phyloP scores from a whole-genome alignment of 2,329 filamentous ascomycete genomes.

The Grosmannia penicillata region DNA sequence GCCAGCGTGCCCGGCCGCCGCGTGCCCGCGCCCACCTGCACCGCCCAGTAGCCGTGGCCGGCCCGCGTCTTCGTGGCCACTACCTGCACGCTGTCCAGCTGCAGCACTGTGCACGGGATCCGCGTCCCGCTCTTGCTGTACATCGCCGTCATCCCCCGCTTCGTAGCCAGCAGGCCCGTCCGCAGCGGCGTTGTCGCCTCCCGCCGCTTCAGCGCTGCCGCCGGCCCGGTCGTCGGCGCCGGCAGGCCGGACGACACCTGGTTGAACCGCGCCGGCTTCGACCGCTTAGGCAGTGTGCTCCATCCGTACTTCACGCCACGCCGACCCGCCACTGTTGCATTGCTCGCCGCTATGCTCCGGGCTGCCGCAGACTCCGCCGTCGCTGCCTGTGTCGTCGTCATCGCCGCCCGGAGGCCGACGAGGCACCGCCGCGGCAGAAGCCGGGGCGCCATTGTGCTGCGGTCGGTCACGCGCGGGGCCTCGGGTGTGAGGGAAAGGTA shows the following conservation, averaged over 20 bases:
- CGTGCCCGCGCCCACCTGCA: slow-evolving; percentile 72
- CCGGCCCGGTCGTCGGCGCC: slow-evolving; percentile 39
- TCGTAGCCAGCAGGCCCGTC: slow-evolving; percentile 70
- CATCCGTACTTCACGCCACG: slow-evolving; percentile 46
- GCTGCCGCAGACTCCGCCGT: background rate
- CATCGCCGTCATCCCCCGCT: slow-evolving; percentile 91
- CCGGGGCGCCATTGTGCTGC: slow-evolving; percentile 18
- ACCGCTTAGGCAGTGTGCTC: slow-evolving; percentile 32
- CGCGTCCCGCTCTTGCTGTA: slow-evolving; percentile 69
- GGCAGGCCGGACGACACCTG: slow-evolving; percentile 41
- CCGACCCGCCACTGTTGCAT: slow-evolving; percentile 10
- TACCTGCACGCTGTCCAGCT: slow-evolving; percentile 86
- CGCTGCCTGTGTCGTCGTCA: background rate
- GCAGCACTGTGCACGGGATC: slow-evolving; percentile 78
- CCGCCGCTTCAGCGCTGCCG: slow-evolving; percentile 44
- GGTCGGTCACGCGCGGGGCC: too few species aligned
- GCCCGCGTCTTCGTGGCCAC: slow-evolving; percentile 70
- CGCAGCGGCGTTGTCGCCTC: slow-evolving; percentile 48
- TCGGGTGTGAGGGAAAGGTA: background rate
- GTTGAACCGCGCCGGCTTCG: slow-evolving; percentile 45
- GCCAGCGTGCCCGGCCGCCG: slow-evolving; percentile 63
- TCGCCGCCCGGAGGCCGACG: slow-evolving; percentile 8
- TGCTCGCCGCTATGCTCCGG: slow-evolving; percentile 11
- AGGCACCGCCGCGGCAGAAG: slow-evolving; percentile 18
- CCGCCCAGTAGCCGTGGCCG: slow-evolving; percentile 81